These are phyloP conservation scores for Citeromyces siamensis DNA, from an alignment of 1,139 yeast genomes.

Conservation along the genomic window DNA sequence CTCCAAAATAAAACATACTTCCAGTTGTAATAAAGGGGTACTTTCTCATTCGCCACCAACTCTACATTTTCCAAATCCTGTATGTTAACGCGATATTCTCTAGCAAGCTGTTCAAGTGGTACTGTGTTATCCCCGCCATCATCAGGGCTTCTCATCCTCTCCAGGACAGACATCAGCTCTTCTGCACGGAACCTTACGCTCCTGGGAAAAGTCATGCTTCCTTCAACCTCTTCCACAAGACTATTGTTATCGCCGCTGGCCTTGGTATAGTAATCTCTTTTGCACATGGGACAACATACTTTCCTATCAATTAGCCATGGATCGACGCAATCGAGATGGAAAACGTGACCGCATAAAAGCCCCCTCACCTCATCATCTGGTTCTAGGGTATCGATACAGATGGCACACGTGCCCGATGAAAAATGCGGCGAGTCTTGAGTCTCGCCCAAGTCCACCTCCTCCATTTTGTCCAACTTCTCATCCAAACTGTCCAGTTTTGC, in stretches of 20 bases:
- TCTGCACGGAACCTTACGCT: constrained; percentile 24
- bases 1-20: constrained; percentile 34
- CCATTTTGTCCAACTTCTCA: background rate
- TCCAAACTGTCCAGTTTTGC: too few relatives aligned
- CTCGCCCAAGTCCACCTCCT: constrained; percentile 1
- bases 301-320: constrained; percentile 72
- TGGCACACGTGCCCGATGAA: constrained; percentile 70
- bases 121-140: background rate
- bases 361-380: constrained; percentile 59
- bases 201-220: constrained; percentile 14
- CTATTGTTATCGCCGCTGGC: constrained; percentile 13
- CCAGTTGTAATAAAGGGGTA: constrained; percentile 24
- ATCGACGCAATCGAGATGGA: constrained; percentile 69
- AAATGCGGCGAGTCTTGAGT: constrained; percentile 23
- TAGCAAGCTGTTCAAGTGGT: background rate
- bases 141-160: constrained; percentile 5
- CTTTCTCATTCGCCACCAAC: constrained; percentile 25
- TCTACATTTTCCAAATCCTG: constrained; percentile 26
- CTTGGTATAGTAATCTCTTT: constrained; percentile 50
- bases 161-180: constrained; percentile 19
- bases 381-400: constrained; percentile 59
- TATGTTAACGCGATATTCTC: constrained; percentile 17
- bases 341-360: constrained; percentile 73
- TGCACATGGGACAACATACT: constrained; percentile 82
- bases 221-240: constrained; percentile 7